Conservation (phyloP, 1,284 basidiomycete genomes). For the Megacollybia platyphylla region DNA sequence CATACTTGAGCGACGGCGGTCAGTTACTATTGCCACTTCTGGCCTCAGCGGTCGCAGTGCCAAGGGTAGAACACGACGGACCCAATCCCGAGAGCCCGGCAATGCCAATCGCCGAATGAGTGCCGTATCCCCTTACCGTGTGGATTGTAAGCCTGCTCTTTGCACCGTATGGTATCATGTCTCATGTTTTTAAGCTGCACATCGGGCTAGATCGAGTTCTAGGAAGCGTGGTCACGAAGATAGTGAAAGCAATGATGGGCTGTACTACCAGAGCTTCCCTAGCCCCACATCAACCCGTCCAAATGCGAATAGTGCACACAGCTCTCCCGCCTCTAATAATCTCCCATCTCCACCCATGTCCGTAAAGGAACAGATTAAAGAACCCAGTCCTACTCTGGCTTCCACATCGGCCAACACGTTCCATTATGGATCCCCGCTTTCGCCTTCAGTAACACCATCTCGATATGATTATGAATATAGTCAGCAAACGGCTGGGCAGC, state of each 20-base stretch:
- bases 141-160: slow-evolving; percentile 41
- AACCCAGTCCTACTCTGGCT: slow-evolving; percentile 30
- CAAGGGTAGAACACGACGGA: slow-evolving; percentile 40
- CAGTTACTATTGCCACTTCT: slow-evolving; percentile 30
- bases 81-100: slow-evolving; percentile 46
- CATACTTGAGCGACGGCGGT: slow-evolving; percentile 32
- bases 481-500: slow-evolving; percentile 23
- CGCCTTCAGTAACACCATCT: slow-evolving; percentile 30
- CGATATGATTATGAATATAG: slow-evolving; percentile 46
- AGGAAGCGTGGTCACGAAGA: slow-evolving; percentile 62
- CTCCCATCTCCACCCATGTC: slow-evolving; percentile 55
- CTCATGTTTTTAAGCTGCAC: slow-evolving; percentile 25
- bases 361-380: slow-evolving; percentile 24
- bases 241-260: slow-evolving; percentile 25
- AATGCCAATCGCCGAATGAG: slow-evolving; percentile 43
- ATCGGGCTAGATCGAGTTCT: slow-evolving; percentile 61
- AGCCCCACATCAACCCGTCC: slow-evolving; percentile 32
- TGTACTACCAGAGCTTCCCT: slow-evolving; percentile 37
- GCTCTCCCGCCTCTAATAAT: slow-evolving; percentile 61
- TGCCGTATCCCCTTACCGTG: slow-evolving; percentile 51
- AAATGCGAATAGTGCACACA: slow-evolving; percentile 42
- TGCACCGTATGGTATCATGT: slow-evolving; percentile 5
- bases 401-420: slow-evolving; percentile 15
- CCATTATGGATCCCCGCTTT: slow-evolving; percentile 31
- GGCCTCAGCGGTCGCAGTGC: slow-evolving; percentile 26